These are phyloP conservation scores for Suhomyces vadensis DNA, from an alignment of 805 yeast genomes.

Conservation along the genomic window DNA sequence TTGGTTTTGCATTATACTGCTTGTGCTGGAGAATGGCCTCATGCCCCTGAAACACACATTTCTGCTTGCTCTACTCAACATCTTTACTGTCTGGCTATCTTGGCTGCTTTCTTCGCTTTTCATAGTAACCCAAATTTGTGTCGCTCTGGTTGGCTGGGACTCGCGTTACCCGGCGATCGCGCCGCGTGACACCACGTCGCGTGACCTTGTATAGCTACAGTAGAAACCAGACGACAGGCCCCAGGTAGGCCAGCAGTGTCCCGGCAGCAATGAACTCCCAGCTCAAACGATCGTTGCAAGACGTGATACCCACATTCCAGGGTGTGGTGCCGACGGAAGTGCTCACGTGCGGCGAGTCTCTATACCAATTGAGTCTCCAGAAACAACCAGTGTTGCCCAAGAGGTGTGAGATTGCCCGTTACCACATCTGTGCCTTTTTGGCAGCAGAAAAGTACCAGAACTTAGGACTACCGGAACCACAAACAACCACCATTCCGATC, in stretches of 20 bases:
- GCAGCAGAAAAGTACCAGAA: slow-evolving; percentile 53
- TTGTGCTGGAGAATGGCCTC: slow-evolving; percentile 28
- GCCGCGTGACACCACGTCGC: background rate
- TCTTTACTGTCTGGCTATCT: slow-evolving; percentile 10
- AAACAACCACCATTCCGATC: slow-evolving; percentile 55
- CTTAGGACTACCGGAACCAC: slow-evolving; percentile 51
- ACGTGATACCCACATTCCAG: slow-evolving; percentile 50
- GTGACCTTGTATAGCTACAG: background rate
- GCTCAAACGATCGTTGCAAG: slow-evolving; percentile 39
- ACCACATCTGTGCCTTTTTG: slow-evolving; percentile 65
- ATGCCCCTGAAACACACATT: slow-evolving; percentile 2
- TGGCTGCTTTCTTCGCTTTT: background rate
- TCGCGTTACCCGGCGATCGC: background rate
- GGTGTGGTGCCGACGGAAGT: slow-evolving; percentile 47
- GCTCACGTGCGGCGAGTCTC: slow-evolving; percentile 40
- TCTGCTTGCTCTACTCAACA: slow-evolving; percentile 29
- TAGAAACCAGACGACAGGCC: background rate
- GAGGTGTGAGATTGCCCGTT: slow-evolving; percentile 62
- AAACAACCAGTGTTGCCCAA: slow-evolving; percentile 49
- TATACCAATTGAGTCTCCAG: slow-evolving; percentile 55
- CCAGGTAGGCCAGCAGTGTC: background rate
- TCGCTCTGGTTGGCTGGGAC: slow-evolving; percentile 28
- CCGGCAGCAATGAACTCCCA: slow-evolving; percentile 7
- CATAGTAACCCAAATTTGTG: slow-evolving; percentile 10
- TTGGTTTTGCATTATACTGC: slow-evolving; percentile 8